Base-by-base conservation (phyloP, 1,139 yeast genomes). In the Candida pseudoviswanathii region DNA sequence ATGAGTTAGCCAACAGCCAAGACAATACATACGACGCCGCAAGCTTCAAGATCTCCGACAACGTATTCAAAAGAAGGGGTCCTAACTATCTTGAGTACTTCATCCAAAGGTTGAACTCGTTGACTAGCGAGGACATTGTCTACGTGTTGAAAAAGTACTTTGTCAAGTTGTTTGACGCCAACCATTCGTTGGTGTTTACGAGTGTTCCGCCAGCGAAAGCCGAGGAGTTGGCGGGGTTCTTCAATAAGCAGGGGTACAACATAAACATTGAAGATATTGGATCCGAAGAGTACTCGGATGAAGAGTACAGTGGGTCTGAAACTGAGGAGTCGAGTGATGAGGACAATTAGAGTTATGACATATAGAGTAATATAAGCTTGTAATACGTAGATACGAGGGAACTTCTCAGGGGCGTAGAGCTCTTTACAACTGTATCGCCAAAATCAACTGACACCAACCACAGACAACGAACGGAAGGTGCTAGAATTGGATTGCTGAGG, bases 161-260 rank as follows among this genome's bases (percentile, higher is more conserved):
- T 64, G 68, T 75, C 22, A 80, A 83, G 4, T 58, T 92, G 50
- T 92, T 92, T 64, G 77, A 81, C 37, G 58, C 83, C 3, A 61
- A 70, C 0, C 66, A 66, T 1, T 84, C 95, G 4, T 71, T 80
- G 42, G 77, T 88, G 5, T 91, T 90, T 61, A 71, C 86, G 7
- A 84, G 92, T 57, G 80, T 94, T 51, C 91, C 94, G 54, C 86
- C 94, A 4, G 73, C 84, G 1, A 86, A 85, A 60, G 65, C 73
- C 1, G 81, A 73, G 0, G 71, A 69, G 5, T 70, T 89, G 51
- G 66, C 68, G 39, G 64, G 63, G 16, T 82, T 77, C 50, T 80
- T 91, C 52, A 62, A 60, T 21, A 59, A 60, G 0, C 70, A 71
- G 43, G 96, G 96, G 0, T 92, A 87, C 61, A 65, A 68, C 0